A percentile compares a stretch with the other conserved stretches of the same genome.
phyloP scores from a whole-genome alignment of 1,284 basidiomycete genomes.

The Tilletiopsis washingtonensis region DNA sequence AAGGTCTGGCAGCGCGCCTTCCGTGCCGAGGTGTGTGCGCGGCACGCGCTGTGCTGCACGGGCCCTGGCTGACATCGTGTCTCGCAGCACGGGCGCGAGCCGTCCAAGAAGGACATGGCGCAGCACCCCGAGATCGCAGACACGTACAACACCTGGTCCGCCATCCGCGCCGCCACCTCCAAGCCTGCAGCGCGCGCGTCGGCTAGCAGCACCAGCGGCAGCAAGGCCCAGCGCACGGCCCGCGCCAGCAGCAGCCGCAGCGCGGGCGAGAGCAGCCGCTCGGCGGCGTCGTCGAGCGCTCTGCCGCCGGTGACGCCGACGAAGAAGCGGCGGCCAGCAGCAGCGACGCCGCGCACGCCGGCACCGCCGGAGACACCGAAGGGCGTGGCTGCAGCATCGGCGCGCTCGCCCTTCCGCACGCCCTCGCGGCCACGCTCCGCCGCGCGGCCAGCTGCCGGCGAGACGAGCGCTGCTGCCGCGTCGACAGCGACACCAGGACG shows the following conservation, averaged over 20 bases:
- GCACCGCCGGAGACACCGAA: neutral
- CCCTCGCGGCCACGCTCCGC: no score
- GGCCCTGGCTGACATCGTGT: no score
- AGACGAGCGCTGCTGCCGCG: neutral
- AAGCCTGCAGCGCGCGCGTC: neutral
- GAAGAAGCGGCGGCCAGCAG: neutral
- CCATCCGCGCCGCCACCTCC: conserved; percentile 14
- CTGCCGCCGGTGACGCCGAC: neutral
- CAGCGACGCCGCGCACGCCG: neutral
- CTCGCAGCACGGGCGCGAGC: conserved; percentile 28
- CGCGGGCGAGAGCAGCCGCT: neutral
- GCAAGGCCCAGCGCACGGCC: neutral
- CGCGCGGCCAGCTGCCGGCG: neutral
- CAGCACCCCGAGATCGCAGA: conserved; percentile 24
- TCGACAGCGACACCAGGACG: neutral
- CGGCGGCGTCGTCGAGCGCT: neutral
- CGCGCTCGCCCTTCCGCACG: no score
- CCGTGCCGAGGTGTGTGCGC: neutral
- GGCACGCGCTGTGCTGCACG: neutral
- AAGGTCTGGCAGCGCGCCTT: conserved; percentile 1
- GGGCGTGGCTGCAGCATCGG: no score
- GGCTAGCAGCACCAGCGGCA: neutral
- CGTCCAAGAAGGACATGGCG: conserved; percentile 31
- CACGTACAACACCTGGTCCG: conserved; percentile 34
- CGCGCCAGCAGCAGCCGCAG: neutral